These are phyloP conservation scores for Vanrija humicola DNA, from an alignment of 1,284 basidiomycete species.

Conservation along the genomic window DNA sequence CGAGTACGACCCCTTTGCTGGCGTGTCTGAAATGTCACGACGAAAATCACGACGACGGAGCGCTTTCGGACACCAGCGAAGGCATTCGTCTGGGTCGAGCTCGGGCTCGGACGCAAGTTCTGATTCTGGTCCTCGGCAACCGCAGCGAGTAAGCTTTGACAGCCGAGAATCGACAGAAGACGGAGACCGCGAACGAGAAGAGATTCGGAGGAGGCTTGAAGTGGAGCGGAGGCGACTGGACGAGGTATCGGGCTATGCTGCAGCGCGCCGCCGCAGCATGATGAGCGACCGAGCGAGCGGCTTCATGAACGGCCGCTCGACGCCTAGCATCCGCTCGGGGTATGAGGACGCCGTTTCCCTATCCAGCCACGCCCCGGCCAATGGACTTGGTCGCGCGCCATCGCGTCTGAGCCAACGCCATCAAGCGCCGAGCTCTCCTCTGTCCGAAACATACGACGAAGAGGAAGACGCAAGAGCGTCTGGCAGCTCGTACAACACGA, in stretches of 20 bases:
- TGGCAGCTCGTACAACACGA: conserved; percentile 1
- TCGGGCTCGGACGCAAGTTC: conserved; percentile 9
- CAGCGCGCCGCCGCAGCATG: conserved; percentile 36
- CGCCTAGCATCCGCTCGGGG: conserved; percentile 25
- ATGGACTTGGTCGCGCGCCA: too few relatives aligned
- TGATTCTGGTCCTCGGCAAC: not conserved
- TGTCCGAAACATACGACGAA: conserved; percentile 11
- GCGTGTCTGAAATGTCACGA: conserved; percentile 39
- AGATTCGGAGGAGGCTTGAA: conserved; percentile 33
- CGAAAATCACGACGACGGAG: conserved; percentile 36
- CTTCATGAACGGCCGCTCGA: conserved; percentile 22
- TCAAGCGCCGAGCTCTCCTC: conserved; percentile 22
- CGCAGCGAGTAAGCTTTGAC: not conserved
- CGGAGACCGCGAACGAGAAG: conserved; percentile 30
- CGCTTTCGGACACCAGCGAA: conserved; percentile 40
- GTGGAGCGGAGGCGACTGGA: conserved; percentile 39
- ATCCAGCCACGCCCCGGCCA: not conserved
- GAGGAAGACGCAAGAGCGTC: not conserved
- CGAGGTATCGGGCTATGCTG: conserved; percentile 37
- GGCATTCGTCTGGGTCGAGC: conserved; percentile 16
- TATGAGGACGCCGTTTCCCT: conserved; percentile 1
- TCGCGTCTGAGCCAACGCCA: conserved; percentile 2
- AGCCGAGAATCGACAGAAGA: not conserved
- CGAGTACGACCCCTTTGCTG: conserved; percentile 48
- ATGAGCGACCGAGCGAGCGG: conserved; percentile 33